Evolutionary conservation across 306 rosid species (phyloP).

Genomic region (Prinsepia uniflora): DNA sequence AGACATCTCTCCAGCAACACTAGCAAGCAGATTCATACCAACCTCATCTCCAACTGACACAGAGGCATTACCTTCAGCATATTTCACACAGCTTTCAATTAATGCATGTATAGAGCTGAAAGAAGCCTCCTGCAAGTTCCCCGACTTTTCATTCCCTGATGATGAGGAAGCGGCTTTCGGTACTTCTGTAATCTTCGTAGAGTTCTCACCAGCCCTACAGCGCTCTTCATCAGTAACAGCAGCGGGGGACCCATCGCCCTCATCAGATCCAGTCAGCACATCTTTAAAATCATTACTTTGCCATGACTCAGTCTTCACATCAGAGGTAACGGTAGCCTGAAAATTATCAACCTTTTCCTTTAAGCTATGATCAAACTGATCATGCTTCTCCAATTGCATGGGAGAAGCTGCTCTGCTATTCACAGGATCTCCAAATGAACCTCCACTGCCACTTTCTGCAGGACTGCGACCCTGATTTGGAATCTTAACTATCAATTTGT

Average conservation of each 20-base stretch:
- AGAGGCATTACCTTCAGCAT: conserved; percentile 58
- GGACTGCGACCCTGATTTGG: conserved; percentile 73
- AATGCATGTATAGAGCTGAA: conserved; percentile 74
- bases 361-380: conserved; percentile 42
- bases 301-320: conserved; percentile 46
- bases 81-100: conserved; percentile 76
- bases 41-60: conserved; percentile 55
- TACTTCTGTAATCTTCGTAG: conserved; percentile 36
- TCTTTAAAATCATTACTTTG: conserved; percentile 49
- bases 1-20: conserved; percentile 77
- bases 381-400: conserved; percentile 55
- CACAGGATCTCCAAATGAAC: conserved; percentile 59
- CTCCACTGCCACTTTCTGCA: conserved; percentile 51
- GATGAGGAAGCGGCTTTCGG: conserved; percentile 43
- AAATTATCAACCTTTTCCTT: conserved; percentile 51
- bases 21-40: conserved; percentile 85
- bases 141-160: conserved; percentile 49
- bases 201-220: conserved; percentile 39
- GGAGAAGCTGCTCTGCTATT: conserved; percentile 59
- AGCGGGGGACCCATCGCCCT: conserved; percentile 46
- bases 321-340: conserved; percentile 33
- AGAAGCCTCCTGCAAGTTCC: conserved; percentile 57
- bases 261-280: conserved; percentile 41
- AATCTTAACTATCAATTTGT: conserved; percentile 59
- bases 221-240: conserved; percentile 39